Evolutionary conservation across 73 alveolate genomes (phyloP), one percentile per base, ranked within the genome.

Genomic region (Blepharisma japonicum): DNA sequence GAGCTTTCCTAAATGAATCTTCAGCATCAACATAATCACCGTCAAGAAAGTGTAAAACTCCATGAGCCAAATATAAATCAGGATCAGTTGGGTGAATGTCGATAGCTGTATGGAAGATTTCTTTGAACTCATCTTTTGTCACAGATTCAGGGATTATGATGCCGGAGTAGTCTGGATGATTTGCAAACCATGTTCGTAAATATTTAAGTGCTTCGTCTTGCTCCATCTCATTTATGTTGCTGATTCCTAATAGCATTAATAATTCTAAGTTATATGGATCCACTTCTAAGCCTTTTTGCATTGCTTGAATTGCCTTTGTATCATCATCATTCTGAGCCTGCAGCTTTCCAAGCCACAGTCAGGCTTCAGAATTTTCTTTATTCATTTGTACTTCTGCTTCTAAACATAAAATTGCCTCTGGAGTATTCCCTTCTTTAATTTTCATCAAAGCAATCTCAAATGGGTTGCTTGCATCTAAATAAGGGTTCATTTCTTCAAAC

Each of bases 251-350:
- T 7, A 87, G 84, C 54, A 90, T 55, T 27, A 91, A 85, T 2
- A 94, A 80, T 50, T 94, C 98, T 56, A 90, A 83, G 56, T 94
- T 94, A 72, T 81, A 86, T 23, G 96, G 97, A 68, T 89, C 97
- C 21, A 72, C 46, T 71, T 86, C 84, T 45, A 83, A 45, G 14
- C 88, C 94, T 67, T 71, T 84, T 56, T 61, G 42, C 48, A 77
- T 45, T n/a, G 87, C 83, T 6, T 42, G 5, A 87, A 90, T 87
- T 38, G 96, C 96, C 18, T 47, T 54, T 6, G 79, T 84, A 56
- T 90, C 96, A 61, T 90, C 81, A 71, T 90, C 96, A 56, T 90
- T 90, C 76, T 86, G 90, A 32, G 91, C 88, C 76, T 83, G 88
- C n/a, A 87, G 89, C 56, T 86, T 86, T 3, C 96, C 96, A 72